Evolutionary conservation across 2,329 filamentous ascomycete species (phyloP), one percentile per base, ranked within the genome.

Genomic region (Fusarium xylarioides): DNA sequence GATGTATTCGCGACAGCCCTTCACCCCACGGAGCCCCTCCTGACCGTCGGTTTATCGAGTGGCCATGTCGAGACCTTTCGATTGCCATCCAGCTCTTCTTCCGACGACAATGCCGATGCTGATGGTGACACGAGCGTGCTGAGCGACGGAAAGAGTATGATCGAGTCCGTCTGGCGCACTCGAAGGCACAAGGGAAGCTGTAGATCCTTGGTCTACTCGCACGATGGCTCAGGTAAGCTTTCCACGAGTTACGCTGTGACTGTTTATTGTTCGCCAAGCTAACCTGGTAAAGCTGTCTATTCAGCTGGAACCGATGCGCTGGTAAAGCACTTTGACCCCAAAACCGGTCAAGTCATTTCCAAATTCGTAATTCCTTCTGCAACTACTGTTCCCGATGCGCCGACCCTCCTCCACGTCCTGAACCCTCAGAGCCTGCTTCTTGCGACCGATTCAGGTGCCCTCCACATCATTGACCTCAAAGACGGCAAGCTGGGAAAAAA

Each of bases 121-220:
- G 86, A 86, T 63, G 84, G 80, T 38, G 85, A 88, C 61, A 82
- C 83, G 50, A 89, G 85, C 72, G 82, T 86, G 5, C 62, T 87
- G 28, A 89, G 85, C 26, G 84, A 87, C 76, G 94, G 94, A 16
- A 92, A 89, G 71, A 92, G 91, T 47, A 90, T 91, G 63, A 93
- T 98, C 71, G 93, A 95, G 75, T 94, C 92, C 1, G 85, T 91
- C 67, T 99, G 96, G 96, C 89, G 90, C 77, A 98, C 96, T 10
- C 88, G 91, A 75, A 89, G 96, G 69, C 96, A 99, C 84, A 97
- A 97, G 85, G 95, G 95, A 18, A 98, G 95, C 86, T 98, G 95
- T 80, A 89, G 96, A 59, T 91, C 90, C 68, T 84, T 98, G 62
- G 90, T 88, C 9, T 98, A 95, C 83, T 92, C 91, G 73, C 82